These are phyloP conservation scores for Sordariomycetes sp. DNA, from an alignment of 2,329 filamentous ascomycete species.

Conservation along the genomic window DNA sequence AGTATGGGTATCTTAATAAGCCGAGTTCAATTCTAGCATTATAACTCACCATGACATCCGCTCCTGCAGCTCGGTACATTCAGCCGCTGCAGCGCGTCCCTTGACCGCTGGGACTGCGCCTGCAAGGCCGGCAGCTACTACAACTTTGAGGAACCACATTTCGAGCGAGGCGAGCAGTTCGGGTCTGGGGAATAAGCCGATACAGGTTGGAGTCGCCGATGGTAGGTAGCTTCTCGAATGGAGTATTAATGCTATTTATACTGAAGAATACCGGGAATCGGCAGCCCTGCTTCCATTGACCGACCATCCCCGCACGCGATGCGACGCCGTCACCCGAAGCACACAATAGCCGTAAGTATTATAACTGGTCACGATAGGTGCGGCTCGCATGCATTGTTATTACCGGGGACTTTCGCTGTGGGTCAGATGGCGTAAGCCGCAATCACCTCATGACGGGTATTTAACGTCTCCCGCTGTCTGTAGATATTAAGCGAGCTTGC, in stretches of 20 bases:
- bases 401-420: not conserved
- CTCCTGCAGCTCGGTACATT: not conserved
- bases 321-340: not conserved
- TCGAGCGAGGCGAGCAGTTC: not conserved
- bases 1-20: not conserved
- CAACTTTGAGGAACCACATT: not conserved
- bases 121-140: not conserved
- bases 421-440: too few species aligned
- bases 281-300: not conserved
- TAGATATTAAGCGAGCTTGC: too few species aligned
- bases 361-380: not conserved
- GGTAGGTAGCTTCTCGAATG: too few species aligned
- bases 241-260: not conserved
- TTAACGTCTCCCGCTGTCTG: too few species aligned
- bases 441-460: too few species aligned
- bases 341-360: not conserved
- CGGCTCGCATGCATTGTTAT: not conserved
- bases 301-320: not conserved
- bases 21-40: not conserved
- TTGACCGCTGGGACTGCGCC: not conserved
- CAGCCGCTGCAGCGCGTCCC: not conserved
- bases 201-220: not conserved
- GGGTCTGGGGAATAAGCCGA: not conserved
- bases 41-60: not conserved
- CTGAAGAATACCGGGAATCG: not conserved